Percentiles rank a stretch among this genome's conserved stretches.
Conservation (phyloP, 148 eudicot species). For the Camellia lanceoleosa region DNA sequence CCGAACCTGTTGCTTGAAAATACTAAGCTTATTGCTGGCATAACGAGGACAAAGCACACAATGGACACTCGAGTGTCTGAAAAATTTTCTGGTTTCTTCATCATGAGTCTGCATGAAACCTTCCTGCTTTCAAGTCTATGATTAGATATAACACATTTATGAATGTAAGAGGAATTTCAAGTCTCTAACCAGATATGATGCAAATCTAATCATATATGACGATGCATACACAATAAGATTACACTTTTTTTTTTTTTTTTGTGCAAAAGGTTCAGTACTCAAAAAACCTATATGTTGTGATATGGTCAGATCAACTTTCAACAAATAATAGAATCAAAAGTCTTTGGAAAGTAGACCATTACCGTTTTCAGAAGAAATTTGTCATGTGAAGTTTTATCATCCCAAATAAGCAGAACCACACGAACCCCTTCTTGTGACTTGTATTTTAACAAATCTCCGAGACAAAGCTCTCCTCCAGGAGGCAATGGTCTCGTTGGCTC, state of each 20-base stretch:
- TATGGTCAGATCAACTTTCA: not conserved
- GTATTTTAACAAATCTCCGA: constrained; percentile 35
- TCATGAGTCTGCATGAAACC: constrained; percentile 41
- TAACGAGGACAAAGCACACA: constrained; percentile 44
- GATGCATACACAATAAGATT: not conserved
- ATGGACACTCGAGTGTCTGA: constrained; percentile 32
- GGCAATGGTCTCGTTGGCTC: constrained; percentile 34
- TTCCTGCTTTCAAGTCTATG: constrained; percentile 27
- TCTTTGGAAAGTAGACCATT: constrained; percentile 1
- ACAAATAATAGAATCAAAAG: not conserved
- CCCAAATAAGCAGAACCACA: constrained; percentile 35
- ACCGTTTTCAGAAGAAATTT: constrained; percentile 36
- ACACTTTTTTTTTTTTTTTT: not conserved
- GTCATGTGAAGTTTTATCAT: constrained; percentile 37
- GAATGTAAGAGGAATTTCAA: not conserved
- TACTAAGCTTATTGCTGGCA: constrained; percentile 39
- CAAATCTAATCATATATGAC: not conserved
- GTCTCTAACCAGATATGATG: not conserved
- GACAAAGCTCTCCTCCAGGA: constrained; percentile 30
- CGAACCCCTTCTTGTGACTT: constrained; percentile 40
- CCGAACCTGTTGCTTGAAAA: constrained; percentile 37
- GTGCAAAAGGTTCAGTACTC: not conserved
- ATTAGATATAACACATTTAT: constrained; percentile 7
- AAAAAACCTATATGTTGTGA: not conserved
- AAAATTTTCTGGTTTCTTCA: constrained; percentile 33